A percentile compares a stretch with the other conserved stretches of the same genome.
These are phyloP conservation scores for Nannochloris sp. DNA, from an alignment of 139 green algal species.

Conservation along the genomic window DNA sequence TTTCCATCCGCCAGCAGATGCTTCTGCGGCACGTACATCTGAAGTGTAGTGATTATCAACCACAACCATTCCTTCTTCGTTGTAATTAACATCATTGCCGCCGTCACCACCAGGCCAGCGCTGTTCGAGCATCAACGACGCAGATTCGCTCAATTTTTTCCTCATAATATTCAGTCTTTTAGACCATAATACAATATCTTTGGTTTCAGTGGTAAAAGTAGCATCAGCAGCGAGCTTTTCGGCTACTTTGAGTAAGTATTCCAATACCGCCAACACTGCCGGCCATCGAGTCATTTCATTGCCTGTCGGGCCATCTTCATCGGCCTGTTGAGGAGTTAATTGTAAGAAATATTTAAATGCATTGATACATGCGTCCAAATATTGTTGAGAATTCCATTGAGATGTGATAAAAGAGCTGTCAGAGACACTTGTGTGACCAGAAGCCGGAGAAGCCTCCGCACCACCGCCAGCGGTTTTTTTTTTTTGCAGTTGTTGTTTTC, in stretches of 20 bases:
- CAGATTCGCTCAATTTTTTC: background rate
- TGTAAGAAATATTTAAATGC: background rate
- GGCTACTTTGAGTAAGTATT: background rate
- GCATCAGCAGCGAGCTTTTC: background rate
- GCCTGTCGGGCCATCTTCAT: background rate
- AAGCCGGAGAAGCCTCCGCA: background rate
- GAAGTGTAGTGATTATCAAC: background rate
- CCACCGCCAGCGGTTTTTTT: no score
- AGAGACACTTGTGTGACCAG: background rate
- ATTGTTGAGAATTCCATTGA: background rate
- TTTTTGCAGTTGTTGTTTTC: background rate
- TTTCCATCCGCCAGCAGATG: constrained; percentile 11
- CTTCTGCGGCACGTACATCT: background rate
- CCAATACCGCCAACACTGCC: background rate
- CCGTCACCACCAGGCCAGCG: background rate
- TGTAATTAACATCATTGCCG: background rate
- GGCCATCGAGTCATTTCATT: background rate
- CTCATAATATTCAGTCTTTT: background rate
- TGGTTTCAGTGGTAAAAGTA: background rate
- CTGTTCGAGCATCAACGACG: background rate
- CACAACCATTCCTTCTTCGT: background rate
- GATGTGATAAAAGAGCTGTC: background rate
- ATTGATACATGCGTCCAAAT: background rate
- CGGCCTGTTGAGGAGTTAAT: background rate
- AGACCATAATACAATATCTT: background rate